A percentile compares a stretch with the other conserved stretches of the same genome.
phyloP scores from a whole-genome alignment of 306 rosid species.

The Mucuna pruriens region DNA sequence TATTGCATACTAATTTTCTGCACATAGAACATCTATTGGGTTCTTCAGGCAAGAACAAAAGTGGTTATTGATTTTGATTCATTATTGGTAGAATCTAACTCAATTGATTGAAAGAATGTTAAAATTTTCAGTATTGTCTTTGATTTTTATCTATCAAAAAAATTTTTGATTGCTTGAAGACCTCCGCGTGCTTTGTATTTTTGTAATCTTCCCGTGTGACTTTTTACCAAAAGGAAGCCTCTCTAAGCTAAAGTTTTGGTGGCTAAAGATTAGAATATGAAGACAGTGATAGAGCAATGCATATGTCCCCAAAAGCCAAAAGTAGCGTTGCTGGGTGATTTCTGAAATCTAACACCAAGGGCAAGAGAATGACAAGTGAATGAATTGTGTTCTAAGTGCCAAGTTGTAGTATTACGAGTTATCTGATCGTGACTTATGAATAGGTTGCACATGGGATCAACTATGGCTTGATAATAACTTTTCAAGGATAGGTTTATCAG shows the following conservation, averaged over 20 bases:
- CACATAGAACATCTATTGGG: background rate
- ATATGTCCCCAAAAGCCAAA: background rate
- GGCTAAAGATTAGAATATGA: background rate
- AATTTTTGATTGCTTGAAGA: no score
- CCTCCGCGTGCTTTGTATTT: no score
- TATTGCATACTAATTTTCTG: background rate
- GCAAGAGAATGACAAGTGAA: constrained; percentile 5
- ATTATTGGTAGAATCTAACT: no score
- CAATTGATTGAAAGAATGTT: no score
- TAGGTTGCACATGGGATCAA: constrained; percentile 48
- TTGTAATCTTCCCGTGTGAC: background rate
- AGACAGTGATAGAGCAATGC: background rate
- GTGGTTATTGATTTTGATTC: no score
- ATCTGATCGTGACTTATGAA: constrained; percentile 38
- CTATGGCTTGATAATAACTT: background rate
- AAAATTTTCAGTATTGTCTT: no score
- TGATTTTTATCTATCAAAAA: no score
- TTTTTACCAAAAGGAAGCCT: background rate
- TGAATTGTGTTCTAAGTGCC: background rate
- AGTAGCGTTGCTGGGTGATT: background rate
- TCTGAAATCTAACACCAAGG: background rate
- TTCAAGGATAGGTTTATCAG: background rate
- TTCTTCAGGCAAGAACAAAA: background rate
- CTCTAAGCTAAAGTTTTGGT: background rate
- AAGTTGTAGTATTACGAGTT: background rate